These are phyloP conservation scores for Asterochloris sp. DNA, from an alignment of 139 green algal species.

Conservation along the genomic window DNA sequence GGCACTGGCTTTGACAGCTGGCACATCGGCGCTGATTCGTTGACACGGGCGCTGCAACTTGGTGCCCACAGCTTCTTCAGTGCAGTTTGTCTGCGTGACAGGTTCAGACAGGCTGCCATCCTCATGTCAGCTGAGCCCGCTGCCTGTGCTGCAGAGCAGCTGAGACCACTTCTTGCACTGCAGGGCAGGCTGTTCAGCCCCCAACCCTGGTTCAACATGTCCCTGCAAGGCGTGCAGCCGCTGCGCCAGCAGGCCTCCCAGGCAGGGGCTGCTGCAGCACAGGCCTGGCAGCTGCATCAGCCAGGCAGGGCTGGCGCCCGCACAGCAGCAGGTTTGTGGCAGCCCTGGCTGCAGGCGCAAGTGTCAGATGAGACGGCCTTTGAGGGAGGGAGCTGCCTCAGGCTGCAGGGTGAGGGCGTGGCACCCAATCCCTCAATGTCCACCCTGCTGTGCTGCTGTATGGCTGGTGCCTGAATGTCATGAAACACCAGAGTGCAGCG, in stretches of 20 bases:
- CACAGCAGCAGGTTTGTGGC: background rate
- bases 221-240: background rate
- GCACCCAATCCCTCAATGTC: background rate
- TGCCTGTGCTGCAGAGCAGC: background rate
- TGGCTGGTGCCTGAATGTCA: too few species aligned
- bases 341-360: background rate
- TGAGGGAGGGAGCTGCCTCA: background rate
- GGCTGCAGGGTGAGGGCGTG: background rate
- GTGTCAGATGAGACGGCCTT: too few species aligned
- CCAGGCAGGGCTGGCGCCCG: background rate
- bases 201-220: conserved; percentile 37
- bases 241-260: background rate
- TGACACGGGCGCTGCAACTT: background rate
- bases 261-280: background rate
- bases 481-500: too few species aligned
- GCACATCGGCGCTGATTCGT: background rate
- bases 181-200: conserved; percentile 16
- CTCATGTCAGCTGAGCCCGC: background rate
- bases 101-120: background rate
- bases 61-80: background rate
- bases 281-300: background rate
- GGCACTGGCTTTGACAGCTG: background rate
- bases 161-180: background rate
- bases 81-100: background rate
- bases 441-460: too few species aligned